Conservation (phyloP, 2,329 filamentous ascomycete genomes). For the Verticillium isaacii region DNA sequence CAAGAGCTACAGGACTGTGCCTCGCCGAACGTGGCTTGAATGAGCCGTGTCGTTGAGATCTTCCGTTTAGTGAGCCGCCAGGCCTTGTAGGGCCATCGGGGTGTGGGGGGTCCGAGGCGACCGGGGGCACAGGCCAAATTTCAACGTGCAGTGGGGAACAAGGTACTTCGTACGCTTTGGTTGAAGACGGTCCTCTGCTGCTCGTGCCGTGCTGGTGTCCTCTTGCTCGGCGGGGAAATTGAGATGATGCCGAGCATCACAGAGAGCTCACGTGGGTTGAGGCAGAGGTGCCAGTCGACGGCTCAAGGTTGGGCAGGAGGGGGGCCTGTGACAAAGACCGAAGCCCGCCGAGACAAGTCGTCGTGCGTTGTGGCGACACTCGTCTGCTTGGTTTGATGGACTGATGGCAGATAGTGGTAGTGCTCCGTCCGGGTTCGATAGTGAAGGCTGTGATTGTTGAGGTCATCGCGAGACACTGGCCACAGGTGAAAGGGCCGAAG, state of each 20-base stretch:
- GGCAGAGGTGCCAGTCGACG: neutral
- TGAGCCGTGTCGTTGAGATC: too few relatives aligned
- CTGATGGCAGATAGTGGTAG: too few relatives aligned
- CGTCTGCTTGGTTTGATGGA: too few relatives aligned
- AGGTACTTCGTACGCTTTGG: too few relatives aligned
- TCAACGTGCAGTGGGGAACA: too few relatives aligned
- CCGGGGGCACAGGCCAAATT: too few relatives aligned
- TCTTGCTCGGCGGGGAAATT: neutral
- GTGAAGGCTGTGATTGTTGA: neutral
- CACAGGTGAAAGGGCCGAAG: neutral
- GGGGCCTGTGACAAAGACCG: neutral
- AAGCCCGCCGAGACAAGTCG: neutral
- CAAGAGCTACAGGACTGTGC: neutral
- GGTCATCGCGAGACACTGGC: neutral
- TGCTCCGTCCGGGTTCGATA: neutral
- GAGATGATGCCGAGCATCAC: neutral
- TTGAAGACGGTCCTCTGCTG: too few relatives aligned
- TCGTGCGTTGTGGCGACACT: neutral
- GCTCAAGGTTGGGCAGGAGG: neutral
- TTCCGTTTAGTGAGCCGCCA: neutral
- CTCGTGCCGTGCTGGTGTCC: neutral
- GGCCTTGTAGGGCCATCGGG: too few relatives aligned
- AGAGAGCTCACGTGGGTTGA: neutral
- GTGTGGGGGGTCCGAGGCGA: neutral
- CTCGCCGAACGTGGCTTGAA: too few relatives aligned